A percentile compares a stretch with the other conserved stretches of the same genome.
Conservation (phyloP, 139 green algal species). For the Dunaliella primolecta region DNA sequence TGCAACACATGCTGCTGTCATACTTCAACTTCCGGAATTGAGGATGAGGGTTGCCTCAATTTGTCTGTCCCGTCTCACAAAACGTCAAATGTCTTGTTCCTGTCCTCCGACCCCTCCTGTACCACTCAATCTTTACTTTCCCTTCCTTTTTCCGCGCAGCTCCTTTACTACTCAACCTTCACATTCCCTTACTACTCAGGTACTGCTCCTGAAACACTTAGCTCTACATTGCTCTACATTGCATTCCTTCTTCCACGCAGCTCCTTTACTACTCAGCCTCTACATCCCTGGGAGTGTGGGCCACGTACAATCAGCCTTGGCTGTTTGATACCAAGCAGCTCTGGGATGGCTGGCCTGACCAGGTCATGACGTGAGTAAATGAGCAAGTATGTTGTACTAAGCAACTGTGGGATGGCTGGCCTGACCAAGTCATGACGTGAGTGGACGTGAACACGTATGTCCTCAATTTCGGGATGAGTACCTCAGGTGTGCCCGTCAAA, state of each 20-base stretch:
- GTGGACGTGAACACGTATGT: background rate
- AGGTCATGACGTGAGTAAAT: constrained; percentile 45
- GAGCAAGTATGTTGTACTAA: constrained; percentile 7
- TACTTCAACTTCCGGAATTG: no score
- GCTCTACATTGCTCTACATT: background rate
- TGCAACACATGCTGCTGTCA: no score
- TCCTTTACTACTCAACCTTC: background rate
- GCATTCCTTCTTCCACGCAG: constrained; percentile 7
- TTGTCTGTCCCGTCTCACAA: no score
- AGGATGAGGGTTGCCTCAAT: no score
- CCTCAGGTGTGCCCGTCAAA: background rate
- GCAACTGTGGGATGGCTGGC: constrained; percentile 52
- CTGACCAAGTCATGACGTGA: constrained; percentile 50
- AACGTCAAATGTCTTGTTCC: background rate
- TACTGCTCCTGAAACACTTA: background rate
- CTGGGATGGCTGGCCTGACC: constrained; percentile 52
- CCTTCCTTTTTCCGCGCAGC: background rate
- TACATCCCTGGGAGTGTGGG: constrained; percentile 21
- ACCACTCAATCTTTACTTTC: background rate
- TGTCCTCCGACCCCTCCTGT: background rate
- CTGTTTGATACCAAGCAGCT: constrained; percentile 39
- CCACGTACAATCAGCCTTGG: constrained; percentile 39
- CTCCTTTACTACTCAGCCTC: constrained; percentile 27
- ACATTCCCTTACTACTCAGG: background rate
- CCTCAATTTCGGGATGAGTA: background rate